Percentiles rank a stretch among this genome's conserved stretches.
phyloP scores from a whole-genome alignment of 2,329 filamentous ascomycete species.

The Trichoderma hamatum region DNA sequence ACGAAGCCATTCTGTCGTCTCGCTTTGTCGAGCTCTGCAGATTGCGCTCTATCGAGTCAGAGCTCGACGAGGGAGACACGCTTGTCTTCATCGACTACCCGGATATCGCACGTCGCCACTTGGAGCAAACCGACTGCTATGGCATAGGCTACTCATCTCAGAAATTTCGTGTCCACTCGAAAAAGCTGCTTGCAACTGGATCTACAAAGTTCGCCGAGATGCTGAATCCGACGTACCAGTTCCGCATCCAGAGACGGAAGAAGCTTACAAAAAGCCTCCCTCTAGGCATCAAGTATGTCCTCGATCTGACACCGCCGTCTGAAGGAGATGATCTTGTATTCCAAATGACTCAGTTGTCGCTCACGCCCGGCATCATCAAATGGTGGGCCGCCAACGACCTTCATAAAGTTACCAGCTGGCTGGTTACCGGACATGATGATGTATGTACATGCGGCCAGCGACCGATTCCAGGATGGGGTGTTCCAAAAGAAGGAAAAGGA shows the following conservation, averaged over 20 bases:
- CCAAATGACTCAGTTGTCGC: conserved; percentile 60
- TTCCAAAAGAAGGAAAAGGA: not conserved
- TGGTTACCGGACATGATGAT: conserved; percentile 49
- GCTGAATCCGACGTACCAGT: conserved; percentile 48
- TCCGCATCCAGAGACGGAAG: conserved; percentile 43
- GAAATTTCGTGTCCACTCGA: conserved; percentile 49
- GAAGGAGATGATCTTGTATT: conserved; percentile 66
- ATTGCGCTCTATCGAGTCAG: conserved; percentile 35
- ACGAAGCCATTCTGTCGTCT: not conserved
- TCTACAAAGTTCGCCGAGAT: conserved; percentile 53
- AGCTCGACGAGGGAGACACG: conserved; percentile 46
- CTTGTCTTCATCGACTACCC: conserved; percentile 49
- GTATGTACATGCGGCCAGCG: conserved; percentile 39
- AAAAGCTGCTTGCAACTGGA: conserved; percentile 49
- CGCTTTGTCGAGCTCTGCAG: conserved; percentile 28
- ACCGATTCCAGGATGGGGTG: conserved; percentile 2
- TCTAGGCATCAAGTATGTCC: conserved; percentile 56
- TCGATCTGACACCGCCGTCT: conserved; percentile 65
- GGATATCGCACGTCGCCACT: conserved; percentile 28
- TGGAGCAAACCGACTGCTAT: conserved; percentile 40
- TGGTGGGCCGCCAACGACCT: conserved; percentile 53
- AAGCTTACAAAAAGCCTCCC: conserved; percentile 42
- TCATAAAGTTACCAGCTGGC: conserved; percentile 37
- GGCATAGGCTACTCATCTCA: conserved; percentile 41
- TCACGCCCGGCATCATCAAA: conserved; percentile 56